phyloP scores from a whole-genome alignment of 441 rosid genomes.

The Gossypium schwendimanii region DNA sequence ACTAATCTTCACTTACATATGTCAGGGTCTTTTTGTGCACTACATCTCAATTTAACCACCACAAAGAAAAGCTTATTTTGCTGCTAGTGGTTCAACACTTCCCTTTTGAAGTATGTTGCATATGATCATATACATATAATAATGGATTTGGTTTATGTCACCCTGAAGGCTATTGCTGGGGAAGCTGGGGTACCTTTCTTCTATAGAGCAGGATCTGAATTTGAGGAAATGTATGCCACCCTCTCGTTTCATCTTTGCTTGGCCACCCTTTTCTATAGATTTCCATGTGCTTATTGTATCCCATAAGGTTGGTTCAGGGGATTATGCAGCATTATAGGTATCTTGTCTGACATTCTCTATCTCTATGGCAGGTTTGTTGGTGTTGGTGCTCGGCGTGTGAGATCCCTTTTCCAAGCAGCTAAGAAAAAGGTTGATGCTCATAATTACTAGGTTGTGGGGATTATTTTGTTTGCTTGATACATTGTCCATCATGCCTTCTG shows the following conservation, averaged over 20 bases:
- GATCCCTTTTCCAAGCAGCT: constrained; percentile 96
- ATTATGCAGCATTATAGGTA: neutral
- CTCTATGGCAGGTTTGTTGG: constrained; percentile 81
- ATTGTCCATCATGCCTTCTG: neutral
- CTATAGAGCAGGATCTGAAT: constrained; percentile 98
- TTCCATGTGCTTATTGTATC: neutral
- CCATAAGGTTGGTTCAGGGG: neutral
- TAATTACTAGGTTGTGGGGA: neutral
- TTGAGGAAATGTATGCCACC: constrained; percentile 90
- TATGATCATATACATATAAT: neutral
- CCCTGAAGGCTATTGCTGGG: constrained; percentile 90
- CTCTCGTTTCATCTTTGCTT: constrained; percentile 2
- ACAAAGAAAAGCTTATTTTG: neutral
- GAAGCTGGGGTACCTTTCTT: constrained; percentile 99
- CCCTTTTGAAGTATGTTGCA: neutral
- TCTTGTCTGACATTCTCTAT: constrained; percentile 11
- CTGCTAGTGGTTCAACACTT: neutral
- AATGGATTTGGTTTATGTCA: constrained; percentile 18
- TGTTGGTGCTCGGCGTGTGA: constrained; percentile 95
- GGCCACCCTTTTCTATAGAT: neutral
- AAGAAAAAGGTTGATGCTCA: constrained; percentile 68
- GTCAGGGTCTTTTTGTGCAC: neutral
- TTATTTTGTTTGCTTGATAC: neutral
- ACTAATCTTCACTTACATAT: neutral
- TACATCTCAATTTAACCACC: neutral